Evolutionary conservation across 345 rosid genomes (phyloP).

Genomic region (Euclidium syriacum): DNA sequence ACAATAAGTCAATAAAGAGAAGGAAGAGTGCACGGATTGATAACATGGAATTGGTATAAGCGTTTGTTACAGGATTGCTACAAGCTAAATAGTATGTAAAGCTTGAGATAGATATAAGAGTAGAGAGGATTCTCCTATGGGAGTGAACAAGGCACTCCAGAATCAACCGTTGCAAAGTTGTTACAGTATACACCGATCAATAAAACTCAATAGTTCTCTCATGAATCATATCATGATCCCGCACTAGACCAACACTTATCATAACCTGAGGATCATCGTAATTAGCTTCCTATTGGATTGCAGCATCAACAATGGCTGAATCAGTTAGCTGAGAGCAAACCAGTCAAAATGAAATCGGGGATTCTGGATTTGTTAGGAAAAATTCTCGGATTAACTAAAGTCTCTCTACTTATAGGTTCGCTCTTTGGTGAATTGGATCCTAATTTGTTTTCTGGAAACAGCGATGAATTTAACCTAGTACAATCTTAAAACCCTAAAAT

Average conservation of each 20-base stretch:
- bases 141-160: not conserved
- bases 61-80: not conserved
- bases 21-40: no score
- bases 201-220: not conserved
- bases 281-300: not conserved
- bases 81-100: no score
- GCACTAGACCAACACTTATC: not conserved
- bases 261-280: not conserved
- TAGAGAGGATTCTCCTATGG: not conserved
- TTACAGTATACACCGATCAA: not conserved
- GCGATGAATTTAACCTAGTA: not conserved
- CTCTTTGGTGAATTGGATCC: not conserved
- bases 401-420: no score
- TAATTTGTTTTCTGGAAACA: not conserved
- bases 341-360: no score
- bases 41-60: not conserved
- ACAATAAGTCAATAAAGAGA: no score
- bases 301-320: not conserved
- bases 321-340: not conserved
- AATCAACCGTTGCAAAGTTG: not conserved
- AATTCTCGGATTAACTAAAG: not conserved
- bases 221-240: not conserved
- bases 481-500: slow-evolving; percentile 13
- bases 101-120: no score
- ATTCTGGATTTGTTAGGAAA: no score